phyloP scores from a whole-genome alignment of 305 asterid genomes.

The Solanum hybrid region DNA sequence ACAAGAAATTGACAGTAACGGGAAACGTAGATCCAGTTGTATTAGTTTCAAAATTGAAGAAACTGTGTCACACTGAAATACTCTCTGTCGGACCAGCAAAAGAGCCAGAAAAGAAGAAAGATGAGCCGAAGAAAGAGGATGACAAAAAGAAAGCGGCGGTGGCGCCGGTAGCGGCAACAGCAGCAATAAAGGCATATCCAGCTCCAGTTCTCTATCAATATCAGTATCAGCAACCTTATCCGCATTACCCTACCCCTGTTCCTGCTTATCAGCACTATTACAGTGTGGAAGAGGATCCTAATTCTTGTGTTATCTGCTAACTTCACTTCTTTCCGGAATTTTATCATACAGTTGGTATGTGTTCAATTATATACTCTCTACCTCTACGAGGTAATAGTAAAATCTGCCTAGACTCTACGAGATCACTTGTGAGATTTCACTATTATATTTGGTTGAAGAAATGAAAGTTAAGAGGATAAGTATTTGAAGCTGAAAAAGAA shows the following conservation, averaged over 20 bases:
- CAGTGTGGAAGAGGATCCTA: slow-evolving; percentile 47
- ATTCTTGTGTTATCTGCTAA: slow-evolving; percentile 30
- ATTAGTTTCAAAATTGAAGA: slow-evolving; percentile 47
- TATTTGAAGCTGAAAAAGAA: no score
- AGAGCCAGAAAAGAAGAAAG: slow-evolving; percentile 69
- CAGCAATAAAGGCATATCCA: slow-evolving; percentile 16
- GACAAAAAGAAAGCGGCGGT: slow-evolving; percentile 17
- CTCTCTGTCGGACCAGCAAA: slow-evolving; percentile 61
- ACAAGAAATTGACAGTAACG: slow-evolving; percentile 51
- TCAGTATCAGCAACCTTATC: slow-evolving; percentile 18
- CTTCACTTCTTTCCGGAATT: not conserved
- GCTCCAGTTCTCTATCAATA: slow-evolving; percentile 13
- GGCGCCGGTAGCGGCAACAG: not conserved
- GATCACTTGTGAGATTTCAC: no score
- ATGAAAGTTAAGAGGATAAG: not conserved
- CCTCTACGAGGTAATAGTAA: no score
- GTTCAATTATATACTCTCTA: not conserved
- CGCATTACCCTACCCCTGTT: slow-evolving; percentile 7
- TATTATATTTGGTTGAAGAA: not conserved
- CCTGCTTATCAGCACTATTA: slow-evolving; percentile 15
- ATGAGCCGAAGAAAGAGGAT: slow-evolving; percentile 25
- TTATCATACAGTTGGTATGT: not conserved
- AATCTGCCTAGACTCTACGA: no score
- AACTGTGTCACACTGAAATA: slow-evolving; percentile 56
- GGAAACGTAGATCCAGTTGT: slow-evolving; percentile 61